Base-by-base conservation (phyloP, 768 basidiomycete genomes). In the Suillus lakei region DNA sequence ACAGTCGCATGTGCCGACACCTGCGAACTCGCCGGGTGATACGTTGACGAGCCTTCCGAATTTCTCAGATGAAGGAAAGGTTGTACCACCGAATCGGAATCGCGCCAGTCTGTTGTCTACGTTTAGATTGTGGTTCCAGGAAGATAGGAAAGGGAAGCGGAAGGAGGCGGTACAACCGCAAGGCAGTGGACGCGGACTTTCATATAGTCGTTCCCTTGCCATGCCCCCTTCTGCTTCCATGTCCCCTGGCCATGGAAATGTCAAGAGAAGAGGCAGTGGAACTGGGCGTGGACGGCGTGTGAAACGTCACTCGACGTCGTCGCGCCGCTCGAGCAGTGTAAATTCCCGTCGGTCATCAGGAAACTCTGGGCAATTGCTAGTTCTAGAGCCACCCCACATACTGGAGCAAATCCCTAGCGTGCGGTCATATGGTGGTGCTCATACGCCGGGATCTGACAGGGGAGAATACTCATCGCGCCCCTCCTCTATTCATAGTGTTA, bases 111-210 rank as follows among this genome's bases (percentile, higher is more conserved):
- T 99, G 34, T 80, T 98, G 58, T 89, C 91, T 3, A 87, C 94
- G 7, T 95, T 99, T 79, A 86, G 93, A 53, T 83, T 90, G 67
- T 95, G 96, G 93, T 97, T 98, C 78, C 88, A 95, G 66, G 95
- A 98, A 66, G 96, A 96, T 68, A 84, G 85, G 68, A 95, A 93
- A 73, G 90, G 94, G 5, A 97, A 96, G 79, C 85, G 92, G 60
- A 92, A 92, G 76, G 88, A 87, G 50, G 59, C 44, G 30, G 48
- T 46, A 0, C 68, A 69, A 46, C 61, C 60, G 23, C 77, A 68
- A 48, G 64, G 65, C 66, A 71, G 60, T 67, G 67, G 51, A 36
- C 72, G 68, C 36, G 71, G 69, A 44, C 63, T 70, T 32, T 68
- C 71, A 26, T 70, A 73, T 66, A 70, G 71, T 15, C 75, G 74